Percentiles rank a stretch among this genome's conserved stretches.
phyloP scores from a whole-genome alignment of 805 yeast species.

The Cyberlindnera petersonii region DNA sequence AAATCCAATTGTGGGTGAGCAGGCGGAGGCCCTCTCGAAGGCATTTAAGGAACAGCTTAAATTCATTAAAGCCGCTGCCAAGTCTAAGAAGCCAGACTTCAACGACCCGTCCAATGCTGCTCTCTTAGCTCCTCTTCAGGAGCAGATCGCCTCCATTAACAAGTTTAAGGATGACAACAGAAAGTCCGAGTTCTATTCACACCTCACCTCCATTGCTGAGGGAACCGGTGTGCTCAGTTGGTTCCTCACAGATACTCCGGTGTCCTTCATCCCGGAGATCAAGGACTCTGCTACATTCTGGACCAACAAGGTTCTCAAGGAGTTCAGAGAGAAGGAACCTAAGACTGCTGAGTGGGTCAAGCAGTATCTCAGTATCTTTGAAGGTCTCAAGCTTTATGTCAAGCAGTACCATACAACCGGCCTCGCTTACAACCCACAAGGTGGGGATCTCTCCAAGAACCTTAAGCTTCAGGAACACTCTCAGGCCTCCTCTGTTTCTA shows the following conservation, averaged over 20 bases:
- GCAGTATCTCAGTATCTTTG: slow-evolving; percentile 56
- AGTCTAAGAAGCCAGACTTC: slow-evolving; percentile 61
- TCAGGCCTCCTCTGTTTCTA: slow-evolving; percentile 32
- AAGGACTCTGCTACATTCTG: slow-evolving; percentile 93
- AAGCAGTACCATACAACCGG: slow-evolving; percentile 82
- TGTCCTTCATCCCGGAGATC: slow-evolving; percentile 71
- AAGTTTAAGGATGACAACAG: slow-evolving; percentile 74
- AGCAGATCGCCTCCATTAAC: slow-evolving; percentile 51
- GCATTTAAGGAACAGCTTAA: slow-evolving; percentile 58
- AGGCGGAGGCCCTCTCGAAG: slow-evolving; percentile 42
- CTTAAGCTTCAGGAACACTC: slow-evolving; percentile 30
- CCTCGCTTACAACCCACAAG: slow-evolving; percentile 70
- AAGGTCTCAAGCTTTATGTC: slow-evolving; percentile 65
- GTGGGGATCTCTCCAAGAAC: slow-evolving; percentile 53
- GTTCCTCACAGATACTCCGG: slow-evolving; percentile 76
- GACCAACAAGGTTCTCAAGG: slow-evolving; percentile 87
- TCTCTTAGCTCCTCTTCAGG: slow-evolving; percentile 66
- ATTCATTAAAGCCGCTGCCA: slow-evolving; percentile 55
- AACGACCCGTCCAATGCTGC: slow-evolving; percentile 50
- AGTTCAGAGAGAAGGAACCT: slow-evolving; percentile 66
- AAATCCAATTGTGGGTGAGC: slow-evolving; percentile 55
- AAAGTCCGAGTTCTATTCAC: slow-evolving; percentile 57
- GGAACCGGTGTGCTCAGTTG: slow-evolving; percentile 90
- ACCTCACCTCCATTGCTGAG: slow-evolving; percentile 80
- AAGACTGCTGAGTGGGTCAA: slow-evolving; percentile 81